A percentile compares a stretch with the other conserved stretches of the same genome.
Conservation (phyloP, 176 grass and related monocot species). For the Guadua angustifolia region DNA sequence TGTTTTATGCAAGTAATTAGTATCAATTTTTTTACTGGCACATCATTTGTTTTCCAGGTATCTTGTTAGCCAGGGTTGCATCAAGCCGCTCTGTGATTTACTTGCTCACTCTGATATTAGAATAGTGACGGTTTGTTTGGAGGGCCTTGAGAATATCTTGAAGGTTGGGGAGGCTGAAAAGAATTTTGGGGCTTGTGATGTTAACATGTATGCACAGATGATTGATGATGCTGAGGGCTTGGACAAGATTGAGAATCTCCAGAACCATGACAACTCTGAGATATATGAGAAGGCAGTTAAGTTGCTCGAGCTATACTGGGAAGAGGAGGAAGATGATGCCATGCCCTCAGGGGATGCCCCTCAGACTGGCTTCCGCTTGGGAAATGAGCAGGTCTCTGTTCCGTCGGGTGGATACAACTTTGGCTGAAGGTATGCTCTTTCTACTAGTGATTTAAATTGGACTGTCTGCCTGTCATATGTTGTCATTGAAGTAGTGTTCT, state of each 20-base stretch:
- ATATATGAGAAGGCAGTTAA: conserved; percentile 55
- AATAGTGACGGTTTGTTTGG: conserved; percentile 58
- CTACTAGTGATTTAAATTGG: background rate
- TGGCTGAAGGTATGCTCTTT: conserved; percentile 37
- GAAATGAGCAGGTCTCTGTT: conserved; percentile 30
- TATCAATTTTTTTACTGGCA: background rate
- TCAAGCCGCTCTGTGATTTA: conserved; percentile 64
- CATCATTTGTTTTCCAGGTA: conserved; percentile 43
- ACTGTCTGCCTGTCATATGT: background rate
- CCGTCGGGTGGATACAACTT: conserved; percentile 51
- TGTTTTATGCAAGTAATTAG: conserved; percentile 13
- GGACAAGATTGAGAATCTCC: conserved; percentile 72
- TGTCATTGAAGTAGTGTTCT: background rate
- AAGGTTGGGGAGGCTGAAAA: conserved; percentile 52
- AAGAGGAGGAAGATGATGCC: conserved; percentile 41
- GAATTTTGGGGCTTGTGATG: conserved; percentile 39
- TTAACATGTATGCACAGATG: conserved; percentile 58
- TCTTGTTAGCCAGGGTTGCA: conserved; percentile 63
- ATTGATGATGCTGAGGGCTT: conserved; percentile 63
- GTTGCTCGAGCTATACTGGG: conserved; percentile 60
- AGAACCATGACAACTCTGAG: conserved; percentile 53
- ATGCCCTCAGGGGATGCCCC: conserved; percentile 21
- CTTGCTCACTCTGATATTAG: conserved; percentile 46
- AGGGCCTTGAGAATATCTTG: conserved; percentile 64
- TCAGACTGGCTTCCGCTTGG: conserved; percentile 30